These are phyloP conservation scores for Galerina marginata DNA, from an alignment of 768 basidiomycete species.

Conservation along the genomic window DNA sequence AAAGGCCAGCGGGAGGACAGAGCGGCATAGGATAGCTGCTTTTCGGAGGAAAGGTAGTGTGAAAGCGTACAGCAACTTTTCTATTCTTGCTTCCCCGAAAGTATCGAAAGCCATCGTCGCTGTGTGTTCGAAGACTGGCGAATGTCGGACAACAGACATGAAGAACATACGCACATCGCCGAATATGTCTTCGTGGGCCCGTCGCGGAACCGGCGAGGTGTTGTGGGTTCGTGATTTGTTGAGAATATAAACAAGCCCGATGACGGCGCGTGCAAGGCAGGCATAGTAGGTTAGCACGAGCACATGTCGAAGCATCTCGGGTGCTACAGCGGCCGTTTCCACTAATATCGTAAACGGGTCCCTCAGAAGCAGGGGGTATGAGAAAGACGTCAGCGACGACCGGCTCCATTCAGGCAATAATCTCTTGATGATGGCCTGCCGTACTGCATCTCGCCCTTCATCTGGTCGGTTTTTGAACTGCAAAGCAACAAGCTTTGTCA, in stretches of 20 bases:
- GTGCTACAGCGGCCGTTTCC: conserved; percentile 89
- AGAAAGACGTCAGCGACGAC: conserved; percentile 80
- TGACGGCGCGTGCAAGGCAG: conserved; percentile 82
- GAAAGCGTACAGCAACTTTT: conserved; percentile 85
- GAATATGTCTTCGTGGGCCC: conserved; percentile 75
- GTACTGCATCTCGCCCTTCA: conserved; percentile 77
- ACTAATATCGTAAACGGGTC: conserved; percentile 91
- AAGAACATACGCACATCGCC: conserved; percentile 89
- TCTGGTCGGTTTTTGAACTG: conserved; percentile 75
- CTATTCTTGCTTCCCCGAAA: conserved; percentile 83
- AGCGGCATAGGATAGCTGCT: conserved; percentile 82
- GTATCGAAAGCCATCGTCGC: conserved; percentile 80
- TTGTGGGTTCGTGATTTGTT: conserved; percentile 70
- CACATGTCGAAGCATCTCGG: conserved; percentile 88
- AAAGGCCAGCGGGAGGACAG: conserved; percentile 70
- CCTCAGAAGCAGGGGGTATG: conserved; percentile 84
- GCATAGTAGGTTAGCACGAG: conserved; percentile 92
- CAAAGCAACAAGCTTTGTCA: conserved; percentile 67
- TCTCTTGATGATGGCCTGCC: conserved; percentile 88
- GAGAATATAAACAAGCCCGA: conserved; percentile 83
- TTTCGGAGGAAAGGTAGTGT: conserved; percentile 92
- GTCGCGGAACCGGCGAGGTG: conserved; percentile 46
- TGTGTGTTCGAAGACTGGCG: conserved; percentile 85
- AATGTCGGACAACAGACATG: conserved; percentile 90
- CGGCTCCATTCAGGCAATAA: conserved; percentile 92